Evolutionary conservation across 495 filamentous ascomycete species (phyloP).

Genomic region (Xylaria cubensis): DNA sequence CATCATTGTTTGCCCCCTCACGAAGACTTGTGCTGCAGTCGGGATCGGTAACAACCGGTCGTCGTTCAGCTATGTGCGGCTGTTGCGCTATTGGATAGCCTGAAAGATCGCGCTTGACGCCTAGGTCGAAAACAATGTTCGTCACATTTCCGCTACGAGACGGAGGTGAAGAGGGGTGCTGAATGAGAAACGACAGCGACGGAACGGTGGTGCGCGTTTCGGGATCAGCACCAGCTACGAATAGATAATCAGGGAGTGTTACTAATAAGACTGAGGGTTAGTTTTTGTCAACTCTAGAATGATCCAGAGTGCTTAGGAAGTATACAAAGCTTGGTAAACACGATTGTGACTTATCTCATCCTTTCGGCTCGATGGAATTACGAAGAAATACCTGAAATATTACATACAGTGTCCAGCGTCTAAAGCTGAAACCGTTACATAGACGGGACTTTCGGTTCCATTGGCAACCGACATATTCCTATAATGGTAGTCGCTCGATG

Average conservation of each 20-base stretch:
- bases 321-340: not conserved
- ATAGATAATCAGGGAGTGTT: constrained; percentile 46
- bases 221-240: constrained; percentile 44
- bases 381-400: not conserved
- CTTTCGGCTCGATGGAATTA: not conserved
- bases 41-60: constrained; percentile 45
- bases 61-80: constrained; percentile 47
- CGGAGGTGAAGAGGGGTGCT: constrained; percentile 27
- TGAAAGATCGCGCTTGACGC: constrained; percentile 48
- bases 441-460: constrained; percentile 14
- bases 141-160: constrained; percentile 29
- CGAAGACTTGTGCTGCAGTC: constrained; percentile 47
- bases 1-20: constrained; percentile 1
- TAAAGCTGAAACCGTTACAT: constrained; percentile 39
- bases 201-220: constrained; percentile 41
- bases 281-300: not conserved
- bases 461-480: not conserved
- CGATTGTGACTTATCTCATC: not conserved
- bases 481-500: not conserved
- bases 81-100: constrained; percentile 48
- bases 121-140: constrained; percentile 58
- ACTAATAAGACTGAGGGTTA: constrained; percentile 11
- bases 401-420: constrained; percentile 38
- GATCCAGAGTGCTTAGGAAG: not conserved
- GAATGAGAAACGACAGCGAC: constrained; percentile 49